Conservation (phyloP, 1,284 basidiomycete species). For the Cryptococcus sp. region DNA sequence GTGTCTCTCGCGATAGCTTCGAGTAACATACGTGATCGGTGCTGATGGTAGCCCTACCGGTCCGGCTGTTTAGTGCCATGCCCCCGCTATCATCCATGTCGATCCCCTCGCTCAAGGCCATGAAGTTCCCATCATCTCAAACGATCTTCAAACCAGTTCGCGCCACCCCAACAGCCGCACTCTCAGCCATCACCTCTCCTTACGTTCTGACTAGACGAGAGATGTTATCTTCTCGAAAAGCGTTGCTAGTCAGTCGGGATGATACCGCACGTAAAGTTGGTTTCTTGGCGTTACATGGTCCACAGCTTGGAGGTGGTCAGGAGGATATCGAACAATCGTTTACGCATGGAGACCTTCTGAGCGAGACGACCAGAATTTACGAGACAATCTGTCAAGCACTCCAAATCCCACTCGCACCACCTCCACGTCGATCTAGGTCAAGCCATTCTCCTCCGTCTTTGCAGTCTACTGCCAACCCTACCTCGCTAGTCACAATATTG, state of each 20-base stretch:
- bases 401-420: constrained; percentile 20
- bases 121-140: constrained; percentile 19
- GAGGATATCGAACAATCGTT: background rate
- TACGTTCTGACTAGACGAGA: constrained; percentile 42
- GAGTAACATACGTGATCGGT: no score
- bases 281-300: constrained; percentile 38
- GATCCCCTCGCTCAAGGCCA: constrained; percentile 15
- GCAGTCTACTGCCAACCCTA: constrained; percentile 17
- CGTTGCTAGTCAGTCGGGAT: constrained; percentile 29
- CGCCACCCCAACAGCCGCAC: constrained; percentile 18
- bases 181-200: constrained; percentile 37
- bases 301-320: constrained; percentile 23
- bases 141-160: constrained; percentile 25
- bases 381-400: constrained; percentile 33
- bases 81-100: constrained; percentile 22
- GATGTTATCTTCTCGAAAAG: constrained; percentile 32
- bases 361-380: constrained; percentile 40
- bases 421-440: constrained; percentile 1
- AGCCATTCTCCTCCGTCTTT: constrained; percentile 4
- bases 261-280: constrained; percentile 34
- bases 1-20: constrained; percentile 7
- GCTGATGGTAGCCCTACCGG: constrained; percentile 35
- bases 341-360: constrained; percentile 12
- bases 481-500: constrained; percentile 31
- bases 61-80: constrained; percentile 32